These are phyloP conservation scores for Xylaria sp. DNA, from an alignment of 2,329 filamentous ascomycete species.

Conservation along the genomic window DNA sequence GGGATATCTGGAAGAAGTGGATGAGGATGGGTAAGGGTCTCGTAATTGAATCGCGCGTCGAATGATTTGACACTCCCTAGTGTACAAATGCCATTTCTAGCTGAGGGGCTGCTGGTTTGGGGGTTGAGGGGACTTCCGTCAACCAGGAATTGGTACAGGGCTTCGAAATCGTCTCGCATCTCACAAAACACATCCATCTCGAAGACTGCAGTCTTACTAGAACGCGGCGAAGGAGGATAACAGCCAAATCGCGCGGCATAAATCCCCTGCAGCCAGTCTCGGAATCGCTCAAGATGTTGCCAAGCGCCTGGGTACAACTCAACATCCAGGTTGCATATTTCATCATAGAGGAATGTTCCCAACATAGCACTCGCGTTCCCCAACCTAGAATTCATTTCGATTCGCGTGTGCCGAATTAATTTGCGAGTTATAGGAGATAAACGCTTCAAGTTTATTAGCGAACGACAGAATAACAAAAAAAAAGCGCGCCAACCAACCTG, in stretches of 20 bases:
- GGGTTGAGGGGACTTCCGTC: conserved; percentile 61
- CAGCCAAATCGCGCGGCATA: conserved; percentile 72
- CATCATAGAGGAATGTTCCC: conserved; percentile 71
- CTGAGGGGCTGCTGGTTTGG: conserved; percentile 56
- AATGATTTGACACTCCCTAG: conserved; percentile 72
- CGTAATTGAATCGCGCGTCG: conserved; percentile 64
- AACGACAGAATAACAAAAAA: background rate
- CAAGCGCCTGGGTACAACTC: conserved; percentile 65
- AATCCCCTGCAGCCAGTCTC: conserved; percentile 69
- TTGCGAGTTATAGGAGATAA: conserved; percentile 62
- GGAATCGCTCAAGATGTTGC: conserved; percentile 74
- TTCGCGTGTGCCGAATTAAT: conserved; percentile 66
- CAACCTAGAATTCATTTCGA: conserved; percentile 70
- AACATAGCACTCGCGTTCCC: conserved; percentile 63
- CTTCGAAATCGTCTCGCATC: conserved; percentile 73
- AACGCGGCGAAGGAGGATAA: conserved; percentile 66
- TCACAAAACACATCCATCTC: conserved; percentile 62
- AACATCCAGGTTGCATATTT: conserved; percentile 69
- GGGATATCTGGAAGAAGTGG: conserved; percentile 65
- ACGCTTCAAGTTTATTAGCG: conserved; percentile 46
- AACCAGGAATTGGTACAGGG: conserved; percentile 72
- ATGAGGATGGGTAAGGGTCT: conserved; percentile 66
- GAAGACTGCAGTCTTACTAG: conserved; percentile 53
- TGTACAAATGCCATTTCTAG: conserved; percentile 71
- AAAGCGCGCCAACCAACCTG: conserved; percentile 52